Evolutionary conservation across 2,329 filamentous ascomycete species (phyloP).

Genomic region (Arachnopeziza araneosa): DNA sequence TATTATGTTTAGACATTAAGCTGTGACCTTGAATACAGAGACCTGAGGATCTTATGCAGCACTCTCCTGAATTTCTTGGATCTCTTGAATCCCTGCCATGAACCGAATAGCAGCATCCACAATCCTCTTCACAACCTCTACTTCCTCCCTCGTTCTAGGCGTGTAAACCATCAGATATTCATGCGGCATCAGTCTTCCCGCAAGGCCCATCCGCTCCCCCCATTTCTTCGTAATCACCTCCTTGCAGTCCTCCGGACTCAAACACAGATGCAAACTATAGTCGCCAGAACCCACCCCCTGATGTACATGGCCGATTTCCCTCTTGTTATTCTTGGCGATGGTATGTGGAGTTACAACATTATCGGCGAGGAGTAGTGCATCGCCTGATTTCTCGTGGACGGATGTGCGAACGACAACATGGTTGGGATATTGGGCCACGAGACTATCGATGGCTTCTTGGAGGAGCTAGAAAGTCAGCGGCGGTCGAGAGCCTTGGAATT

Average conservation of each 20-base stretch:
- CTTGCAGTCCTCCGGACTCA: slow-evolving; percentile 23
- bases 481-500: neutral
- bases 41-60: neutral
- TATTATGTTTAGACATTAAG: too few relatives aligned
- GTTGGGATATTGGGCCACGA: slow-evolving; percentile 10
- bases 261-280: slow-evolving; percentile 20
- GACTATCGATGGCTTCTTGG: slow-evolving; percentile 8
- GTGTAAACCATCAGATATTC: slow-evolving; percentile 24
- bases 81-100: slow-evolving; percentile 15
- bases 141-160: slow-evolving; percentile 19
- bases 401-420: slow-evolving; percentile 17
- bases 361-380: slow-evolving; percentile 18
- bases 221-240: slow-evolving; percentile 22
- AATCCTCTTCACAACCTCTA: slow-evolving; percentile 18
- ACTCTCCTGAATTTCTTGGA: too few relatives aligned
- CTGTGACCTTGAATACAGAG: too few relatives aligned
- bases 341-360: slow-evolving; percentile 15
- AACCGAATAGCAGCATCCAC: slow-evolving; percentile 21
- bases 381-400: slow-evolving; percentile 18
- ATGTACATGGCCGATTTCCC: slow-evolving; percentile 23
- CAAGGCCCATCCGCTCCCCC: slow-evolving; percentile 23
- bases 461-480: slow-evolving; percentile 9
- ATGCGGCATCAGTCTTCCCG: slow-evolving; percentile 19
- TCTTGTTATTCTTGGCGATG: slow-evolving; percentile 14
- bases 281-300: slow-evolving; percentile 15